Conservation (phyloP, 2,329 filamentous ascomycete genomes). For the Phaeophleospora eucalypticola region DNA sequence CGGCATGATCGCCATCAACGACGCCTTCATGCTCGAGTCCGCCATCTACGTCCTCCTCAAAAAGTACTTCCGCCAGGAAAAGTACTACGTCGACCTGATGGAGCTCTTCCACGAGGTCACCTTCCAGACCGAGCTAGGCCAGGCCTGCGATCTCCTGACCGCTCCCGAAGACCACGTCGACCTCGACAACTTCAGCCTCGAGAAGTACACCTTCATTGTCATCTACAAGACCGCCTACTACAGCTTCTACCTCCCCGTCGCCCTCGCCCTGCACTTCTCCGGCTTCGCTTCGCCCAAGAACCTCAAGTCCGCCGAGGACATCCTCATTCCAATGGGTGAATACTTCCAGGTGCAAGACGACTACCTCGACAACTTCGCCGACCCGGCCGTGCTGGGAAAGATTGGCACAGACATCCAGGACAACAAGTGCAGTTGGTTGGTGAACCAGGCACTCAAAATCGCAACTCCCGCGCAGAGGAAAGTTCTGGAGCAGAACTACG, state of each 20-base stretch:
- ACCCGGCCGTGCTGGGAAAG: conserved; percentile 91
- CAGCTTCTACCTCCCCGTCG: conserved; percentile 96
- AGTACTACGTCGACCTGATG: conserved; percentile 82
- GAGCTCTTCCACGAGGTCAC: conserved; percentile 96
- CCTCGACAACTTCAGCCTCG: conserved; percentile 88
- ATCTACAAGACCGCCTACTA: conserved; percentile 99
- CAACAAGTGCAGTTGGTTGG: conserved; percentile 98
- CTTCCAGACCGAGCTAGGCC: conserved; percentile 91
- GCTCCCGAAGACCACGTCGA: conserved; percentile 91
- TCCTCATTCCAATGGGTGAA: conserved; percentile 94
- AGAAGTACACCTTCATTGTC: conserved; percentile 97
- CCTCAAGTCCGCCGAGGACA: conserved; percentile 81
- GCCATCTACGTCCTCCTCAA: conserved; percentile 87
- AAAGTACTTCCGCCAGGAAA: conserved; percentile 86
- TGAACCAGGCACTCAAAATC: conserved; percentile 86
- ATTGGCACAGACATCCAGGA: conserved; percentile 98
- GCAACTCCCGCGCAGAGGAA: conserved; percentile 80
- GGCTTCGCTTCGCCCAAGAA: conserved; percentile 82
- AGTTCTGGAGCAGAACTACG: conserved; percentile 88
- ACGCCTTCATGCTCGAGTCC: conserved; percentile 91
- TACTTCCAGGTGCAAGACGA: conserved; percentile 99
- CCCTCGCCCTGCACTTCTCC: conserved; percentile 80
- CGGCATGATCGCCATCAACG: conserved; percentile 97
- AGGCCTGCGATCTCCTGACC: conserved; percentile 90
- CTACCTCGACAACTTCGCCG: conserved; percentile 96